Base-by-base conservation (phyloP, 805 yeast genomes). In the Sugiyamaella qingdaonensis region DNA sequence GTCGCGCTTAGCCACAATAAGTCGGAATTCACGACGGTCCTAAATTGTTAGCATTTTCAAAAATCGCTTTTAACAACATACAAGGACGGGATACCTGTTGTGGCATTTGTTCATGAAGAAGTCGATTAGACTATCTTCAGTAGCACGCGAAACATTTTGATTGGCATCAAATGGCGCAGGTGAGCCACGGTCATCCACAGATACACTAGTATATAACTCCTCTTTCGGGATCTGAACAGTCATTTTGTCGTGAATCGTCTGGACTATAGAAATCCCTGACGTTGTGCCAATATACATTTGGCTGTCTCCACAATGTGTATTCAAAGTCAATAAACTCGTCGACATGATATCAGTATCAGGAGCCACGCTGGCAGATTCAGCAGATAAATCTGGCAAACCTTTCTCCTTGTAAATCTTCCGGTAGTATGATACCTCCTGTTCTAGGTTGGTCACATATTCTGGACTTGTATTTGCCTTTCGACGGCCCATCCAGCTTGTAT, bases 181-280 rank as follows among this genome's bases (percentile, higher is more conserved):
- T 18, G 47, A 13, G n/a, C n/a, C 21, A n/a, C 33, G 29, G 21
- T 29, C 24, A 16, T 31, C 52, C 21, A 42, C 24, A 7, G 47
- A 41, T 8, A 43, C 48, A 14, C 32, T 42, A 16, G 14, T 21
- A 48, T 52, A 52, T 11, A 52, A 37, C 52, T 52, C 55, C 21
- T 52, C 51, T 42, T 47, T 42, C 13, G 55, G 47, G 44, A 52
- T 52, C 18, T 47, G 46, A 24, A 52, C 51, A 5, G 55, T 52
- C 55, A 52, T 52, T 13, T 48, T 48, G 13, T 52, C 52, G 18
- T 49, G 55, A 16, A 52, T 52, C 13, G 55, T 42, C 36, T 52
- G 55, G 14, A 52, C 51, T n/a, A 52, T 52, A 18, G 52, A 52
- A 5, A 49, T 32, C 14, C 55, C 55, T 27, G 55, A 52, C 8